A percentile compares a stretch with the other conserved stretches of the same genome.
Evolutionary conservation across 306 rosid genomes (phyloP).

Genomic region (Prunus mongolica): DNA sequence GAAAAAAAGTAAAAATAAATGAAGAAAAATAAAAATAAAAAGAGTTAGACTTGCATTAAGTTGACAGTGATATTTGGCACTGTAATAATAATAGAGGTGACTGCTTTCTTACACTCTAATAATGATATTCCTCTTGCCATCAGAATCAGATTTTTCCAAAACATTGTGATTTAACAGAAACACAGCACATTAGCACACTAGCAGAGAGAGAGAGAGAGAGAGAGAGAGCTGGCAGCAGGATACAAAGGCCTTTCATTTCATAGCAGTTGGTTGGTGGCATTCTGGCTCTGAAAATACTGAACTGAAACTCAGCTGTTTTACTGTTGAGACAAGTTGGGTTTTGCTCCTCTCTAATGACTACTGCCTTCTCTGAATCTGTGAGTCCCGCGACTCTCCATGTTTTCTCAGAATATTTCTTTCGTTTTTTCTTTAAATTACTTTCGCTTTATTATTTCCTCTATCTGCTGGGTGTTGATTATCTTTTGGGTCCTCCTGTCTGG

Average conservation of each 20-base stretch:
- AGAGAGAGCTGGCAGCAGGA: not conserved
- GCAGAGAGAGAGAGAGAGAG: too few relatives aligned
- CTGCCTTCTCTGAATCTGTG: conserved; percentile 26
- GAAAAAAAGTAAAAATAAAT: too few relatives aligned
- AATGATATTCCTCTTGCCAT: conserved; percentile 1
- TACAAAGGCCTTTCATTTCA: not conserved
- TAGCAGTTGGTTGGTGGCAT: not conserved
- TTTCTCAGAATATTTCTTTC: not conserved
- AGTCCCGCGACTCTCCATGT: conserved; percentile 20
- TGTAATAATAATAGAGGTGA: not conserved
- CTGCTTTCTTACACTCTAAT: not conserved
- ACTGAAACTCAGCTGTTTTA: not conserved
- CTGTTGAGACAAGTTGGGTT: conserved; percentile 8
- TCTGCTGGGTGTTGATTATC: not conserved
- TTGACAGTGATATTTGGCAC: not conserved
- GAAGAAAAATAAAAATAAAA: not conserved
- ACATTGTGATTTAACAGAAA: not conserved
- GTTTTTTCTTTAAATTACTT: not conserved
- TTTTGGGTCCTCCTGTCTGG: conserved; percentile 14
- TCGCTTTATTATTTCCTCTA: not conserved
- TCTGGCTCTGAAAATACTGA: not conserved
- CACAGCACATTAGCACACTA: too few relatives aligned
- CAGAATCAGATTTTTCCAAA: not conserved
- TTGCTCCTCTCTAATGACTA: conserved; percentile 30
- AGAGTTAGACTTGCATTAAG: not conserved